A percentile compares a stretch with the other conserved stretches of the same genome.
These are phyloP conservation scores for Phytophthora foliorum DNA, from an alignment of 352 stramenopile genomes.

Conservation along the genomic window DNA sequence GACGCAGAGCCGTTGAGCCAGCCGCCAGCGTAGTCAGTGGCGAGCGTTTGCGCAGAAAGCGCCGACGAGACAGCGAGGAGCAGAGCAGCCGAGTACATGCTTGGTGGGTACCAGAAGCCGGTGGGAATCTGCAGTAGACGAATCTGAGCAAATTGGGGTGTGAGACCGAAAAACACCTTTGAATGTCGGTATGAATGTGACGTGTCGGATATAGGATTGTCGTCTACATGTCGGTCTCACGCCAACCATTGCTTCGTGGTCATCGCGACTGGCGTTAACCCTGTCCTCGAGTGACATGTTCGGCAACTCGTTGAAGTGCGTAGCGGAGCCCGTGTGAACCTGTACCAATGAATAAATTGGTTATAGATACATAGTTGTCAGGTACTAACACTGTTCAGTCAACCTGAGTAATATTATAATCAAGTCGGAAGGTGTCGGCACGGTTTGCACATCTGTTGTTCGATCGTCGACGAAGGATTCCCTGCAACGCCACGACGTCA, in stretches of 20 bases:
- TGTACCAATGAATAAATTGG: neutral
- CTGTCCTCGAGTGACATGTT: neutral
- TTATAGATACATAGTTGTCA: slow-evolving; percentile 4
- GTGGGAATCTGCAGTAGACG: slow-evolving; percentile 26
- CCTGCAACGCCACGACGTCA: slow-evolving; percentile 6
- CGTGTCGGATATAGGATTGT: slow-evolving; percentile 20
- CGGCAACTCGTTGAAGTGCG: slow-evolving; percentile 17
- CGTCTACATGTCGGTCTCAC: slow-evolving; percentile 10
- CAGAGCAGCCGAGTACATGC: slow-evolving; percentile 35
- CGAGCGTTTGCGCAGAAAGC: slow-evolving; percentile 22
- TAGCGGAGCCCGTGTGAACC: slow-evolving; percentile 25
- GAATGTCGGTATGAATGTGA: slow-evolving; percentile 25
- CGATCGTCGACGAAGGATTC: neutral
- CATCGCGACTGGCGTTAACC: slow-evolving; percentile 22
- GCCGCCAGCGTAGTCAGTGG: slow-evolving; percentile 68
- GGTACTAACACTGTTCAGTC: neutral
- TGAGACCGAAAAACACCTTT: slow-evolving; percentile 9
- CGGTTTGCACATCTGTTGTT: neutral
- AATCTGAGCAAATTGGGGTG: slow-evolving; percentile 32
- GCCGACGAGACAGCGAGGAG: slow-evolving; percentile 23
- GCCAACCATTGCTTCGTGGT: slow-evolving; percentile 14
- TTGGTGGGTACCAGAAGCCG: slow-evolving; percentile 6
- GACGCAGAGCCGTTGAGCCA: slow-evolving; percentile 52
- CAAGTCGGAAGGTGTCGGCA: slow-evolving; percentile 20
- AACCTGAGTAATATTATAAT: slow-evolving; percentile 11